Base-by-base conservation (phyloP, 345 rosid species). In the Psidium guajava region DNA sequence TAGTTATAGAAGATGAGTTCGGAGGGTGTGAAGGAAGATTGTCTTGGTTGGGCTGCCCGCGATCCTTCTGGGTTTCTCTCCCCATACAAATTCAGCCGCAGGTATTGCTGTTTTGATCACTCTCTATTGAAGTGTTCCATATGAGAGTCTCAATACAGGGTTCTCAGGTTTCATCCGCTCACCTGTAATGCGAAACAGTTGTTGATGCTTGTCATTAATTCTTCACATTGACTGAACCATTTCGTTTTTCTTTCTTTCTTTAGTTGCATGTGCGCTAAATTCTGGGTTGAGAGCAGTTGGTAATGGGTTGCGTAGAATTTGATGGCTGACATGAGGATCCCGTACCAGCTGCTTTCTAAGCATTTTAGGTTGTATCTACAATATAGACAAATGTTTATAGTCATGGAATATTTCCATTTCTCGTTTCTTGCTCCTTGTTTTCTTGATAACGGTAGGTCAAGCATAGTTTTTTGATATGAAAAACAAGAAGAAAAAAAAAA, bases 1-100 rank as follows among this genome's bases (percentile, higher is more conserved):
- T 6, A 12, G 6, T 69, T 32, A 58, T 57, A 6, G 69, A 85
- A 49, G 49, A 92, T 91, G 96, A 90, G 87, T 86, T 88, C 91
- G 3, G 89, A 90, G 59, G 69, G 61, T 83, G 84, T 32, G 5
- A 86, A 56, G 8, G 86, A 90, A 59, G 82, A 94, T 84, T 94
- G 96, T 85, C 85, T 91, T 80, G 94, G 89, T 1, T 95, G 96
- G 98, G 98, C 98, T 53, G 96, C 98, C 27, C 88, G 87, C 87
- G 96, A 93, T 87, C 87, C 96, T 57, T 91, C 95, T 74, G 96
- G 98, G 84, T 84, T 90, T 90, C 90, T 93, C 49, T 93, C 95
- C 21, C 98, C 96, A 12, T 90, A 91, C 87, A 87, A 86, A 27
- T 91, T 95, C 91, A 91, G 86, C 84, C 96, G 96, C 89, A 94